phyloP scores from a whole-genome alignment of 1,284 basidiomycete species.

The Tylopilus orsonianus region DNA sequence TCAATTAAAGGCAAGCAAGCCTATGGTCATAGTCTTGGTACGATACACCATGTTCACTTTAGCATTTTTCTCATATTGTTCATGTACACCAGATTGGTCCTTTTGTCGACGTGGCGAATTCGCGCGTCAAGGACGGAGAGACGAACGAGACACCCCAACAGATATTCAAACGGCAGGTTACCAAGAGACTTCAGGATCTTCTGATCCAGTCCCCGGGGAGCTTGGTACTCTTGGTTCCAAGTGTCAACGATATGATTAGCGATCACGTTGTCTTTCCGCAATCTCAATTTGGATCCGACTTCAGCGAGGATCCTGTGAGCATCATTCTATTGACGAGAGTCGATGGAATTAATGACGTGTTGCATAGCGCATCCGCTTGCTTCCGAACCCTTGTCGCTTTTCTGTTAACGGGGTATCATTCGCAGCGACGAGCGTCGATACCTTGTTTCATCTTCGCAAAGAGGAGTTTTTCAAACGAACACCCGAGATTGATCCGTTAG shows the following conservation, averaged over 20 bases:
- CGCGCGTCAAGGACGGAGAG: conserved; percentile 71
- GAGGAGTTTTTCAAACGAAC: conserved; percentile 81
- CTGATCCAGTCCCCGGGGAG: conserved; percentile 66
- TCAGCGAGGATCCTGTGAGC: conserved; percentile 50
- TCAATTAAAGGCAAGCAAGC: conserved; percentile 58
- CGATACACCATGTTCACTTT: conserved; percentile 24
- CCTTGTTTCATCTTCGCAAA: conserved; percentile 84
- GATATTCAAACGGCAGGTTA: conserved; percentile 72
- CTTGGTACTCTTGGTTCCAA: conserved; percentile 77
- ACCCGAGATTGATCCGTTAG: conserved; percentile 55
- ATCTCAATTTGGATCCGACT: conserved; percentile 56
- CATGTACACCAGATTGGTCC: conserved; percentile 71
- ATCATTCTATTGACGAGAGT: not conserved
- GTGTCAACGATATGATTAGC: conserved; percentile 78
- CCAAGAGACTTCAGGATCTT: conserved; percentile 58
- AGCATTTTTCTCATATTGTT: conserved; percentile 2
- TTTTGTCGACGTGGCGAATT: conserved; percentile 81
- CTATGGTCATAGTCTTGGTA: conserved; percentile 81
- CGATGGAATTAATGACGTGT: not conserved
- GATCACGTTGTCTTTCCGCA: conserved; percentile 89
- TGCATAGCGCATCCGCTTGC: conserved; percentile 65
- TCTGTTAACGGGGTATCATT: conserved; percentile 84
- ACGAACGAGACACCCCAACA: conserved; percentile 62
- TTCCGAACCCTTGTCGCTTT: conserved; percentile 89
- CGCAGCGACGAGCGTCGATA: conserved; percentile 79